phyloP scores from a whole-genome alignment of 116 monocot genomes.

The Zostera marina region DNA sequence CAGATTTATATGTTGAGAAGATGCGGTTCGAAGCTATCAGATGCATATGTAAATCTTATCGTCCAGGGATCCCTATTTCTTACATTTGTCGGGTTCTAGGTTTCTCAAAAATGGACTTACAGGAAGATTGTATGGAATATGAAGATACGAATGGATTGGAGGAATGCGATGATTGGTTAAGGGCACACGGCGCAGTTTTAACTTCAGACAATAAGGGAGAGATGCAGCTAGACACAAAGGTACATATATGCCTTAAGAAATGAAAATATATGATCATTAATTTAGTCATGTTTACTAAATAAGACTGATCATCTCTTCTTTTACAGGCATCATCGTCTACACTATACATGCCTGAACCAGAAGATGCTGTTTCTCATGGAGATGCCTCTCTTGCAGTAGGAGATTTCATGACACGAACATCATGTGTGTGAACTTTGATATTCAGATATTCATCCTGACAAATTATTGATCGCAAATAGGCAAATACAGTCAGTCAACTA shows the following conservation, averaged over 20 bases:
- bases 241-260: constrained; percentile 3
- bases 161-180: constrained; percentile 86
- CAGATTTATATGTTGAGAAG: constrained; percentile 83
- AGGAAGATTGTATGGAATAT: constrained; percentile 12
- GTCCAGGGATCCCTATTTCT: constrained; percentile 53
- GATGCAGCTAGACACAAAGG: constrained; percentile 69
- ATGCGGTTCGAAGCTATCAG: constrained; percentile 82
- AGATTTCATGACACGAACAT: constrained; percentile 68
- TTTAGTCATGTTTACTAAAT: no score
- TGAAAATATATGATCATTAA: neutral
- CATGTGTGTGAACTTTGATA: constrained; percentile 4
- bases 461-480: no score
- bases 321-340: constrained; percentile 40
- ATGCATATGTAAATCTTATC: constrained; percentile 87
- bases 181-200: constrained; percentile 70
- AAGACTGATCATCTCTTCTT: neutral
- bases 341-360: constrained; percentile 91
- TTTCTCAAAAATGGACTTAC: constrained; percentile 26
- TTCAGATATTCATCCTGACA: no score
- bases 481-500: no score
- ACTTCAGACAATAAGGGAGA: constrained; percentile 38
- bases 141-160: constrained; percentile 15
- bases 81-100: constrained; percentile 59
- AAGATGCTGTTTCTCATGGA: constrained; percentile 91
- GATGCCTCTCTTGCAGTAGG: constrained; percentile 81